Percentiles rank a stretch among this genome's conserved stretches.
These are phyloP conservation scores for Perkinsus marinus DNA, from an alignment of 169 alveolate genomes.

Conservation along the genomic window DNA sequence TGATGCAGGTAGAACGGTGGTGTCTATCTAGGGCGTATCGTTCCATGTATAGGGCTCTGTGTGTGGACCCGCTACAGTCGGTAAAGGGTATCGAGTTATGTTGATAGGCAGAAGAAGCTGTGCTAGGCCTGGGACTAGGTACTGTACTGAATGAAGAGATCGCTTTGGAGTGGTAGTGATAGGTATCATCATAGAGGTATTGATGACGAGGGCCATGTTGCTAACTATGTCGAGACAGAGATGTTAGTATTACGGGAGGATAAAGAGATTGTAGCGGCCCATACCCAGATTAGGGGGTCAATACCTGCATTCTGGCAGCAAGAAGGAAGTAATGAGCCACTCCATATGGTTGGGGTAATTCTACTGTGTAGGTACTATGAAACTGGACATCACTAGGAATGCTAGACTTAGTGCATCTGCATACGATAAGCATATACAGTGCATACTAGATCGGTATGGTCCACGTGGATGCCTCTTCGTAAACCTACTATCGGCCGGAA, in stretches of 20 bases:
- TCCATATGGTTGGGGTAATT: background rate
- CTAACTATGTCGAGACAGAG: constrained; percentile 75
- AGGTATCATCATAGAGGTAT: constrained; percentile 60
- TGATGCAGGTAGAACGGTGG: background rate
- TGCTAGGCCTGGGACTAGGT: constrained; percentile 67
- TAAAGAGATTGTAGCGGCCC: constrained; percentile 30
- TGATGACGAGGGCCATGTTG: constrained; percentile 68
- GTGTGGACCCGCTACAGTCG: background rate
- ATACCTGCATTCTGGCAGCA: constrained; percentile 71
- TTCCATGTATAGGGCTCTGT: background rate
- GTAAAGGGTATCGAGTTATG: background rate
- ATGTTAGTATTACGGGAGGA: constrained; percentile 36
- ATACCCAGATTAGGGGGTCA: constrained; percentile 68
- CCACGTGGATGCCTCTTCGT: background rate
- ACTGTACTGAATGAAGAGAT: background rate
- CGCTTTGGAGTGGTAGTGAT: background rate
- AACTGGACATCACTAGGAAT: background rate
- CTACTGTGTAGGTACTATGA: background rate
- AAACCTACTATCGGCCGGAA: background rate
- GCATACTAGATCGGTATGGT: background rate
- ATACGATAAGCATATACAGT: background rate
- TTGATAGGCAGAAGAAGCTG: constrained; percentile 45
- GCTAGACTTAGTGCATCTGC: background rate
- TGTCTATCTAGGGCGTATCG: background rate
- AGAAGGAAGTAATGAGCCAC: constrained; percentile 29